phyloP scores from a whole-genome alignment of 1,284 basidiomycete genomes.

The Gomphus bonarii region DNA sequence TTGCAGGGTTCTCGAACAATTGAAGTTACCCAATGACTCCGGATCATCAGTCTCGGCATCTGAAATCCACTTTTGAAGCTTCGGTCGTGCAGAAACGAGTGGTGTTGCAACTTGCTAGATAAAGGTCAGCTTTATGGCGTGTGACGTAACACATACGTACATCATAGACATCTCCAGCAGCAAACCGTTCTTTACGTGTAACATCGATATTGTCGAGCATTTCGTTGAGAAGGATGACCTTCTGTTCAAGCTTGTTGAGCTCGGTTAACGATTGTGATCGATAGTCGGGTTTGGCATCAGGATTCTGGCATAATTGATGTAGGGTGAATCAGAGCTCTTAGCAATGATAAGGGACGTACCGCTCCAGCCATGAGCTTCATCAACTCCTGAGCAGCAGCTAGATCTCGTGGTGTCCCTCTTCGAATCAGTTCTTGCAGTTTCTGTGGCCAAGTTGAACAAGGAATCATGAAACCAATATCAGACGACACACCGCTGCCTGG shows the following conservation, averaged over 20 bases:
- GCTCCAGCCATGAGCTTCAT: conserved; percentile 97
- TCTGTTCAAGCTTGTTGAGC: conserved; percentile 89
- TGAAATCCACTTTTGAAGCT: conserved; percentile 97
- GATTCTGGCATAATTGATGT: conserved; percentile 43
- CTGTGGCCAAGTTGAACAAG: conserved; percentile 17
- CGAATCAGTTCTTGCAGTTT: conserved; percentile 98
- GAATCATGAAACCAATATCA: neutral
- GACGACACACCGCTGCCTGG: conserved; percentile 63
- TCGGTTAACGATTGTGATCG: conserved; percentile 82
- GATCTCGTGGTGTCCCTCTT: conserved; percentile 89
- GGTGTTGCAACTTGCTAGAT: conserved; percentile 82
- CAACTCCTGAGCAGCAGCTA: conserved; percentile 92
- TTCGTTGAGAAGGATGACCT: conserved; percentile 91
- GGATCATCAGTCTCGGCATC: conserved; percentile 77
- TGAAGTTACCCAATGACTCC: conserved; percentile 68
- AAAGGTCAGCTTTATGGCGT: neutral
- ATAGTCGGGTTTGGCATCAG: conserved; percentile 90
- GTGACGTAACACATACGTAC: conserved; percentile 26
- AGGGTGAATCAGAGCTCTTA: neutral
- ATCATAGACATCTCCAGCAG: conserved; percentile 90
- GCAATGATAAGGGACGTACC: conserved; percentile 22
- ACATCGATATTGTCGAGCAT: conserved; percentile 90
- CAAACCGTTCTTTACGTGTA: conserved; percentile 60
- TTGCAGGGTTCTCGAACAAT: neutral
- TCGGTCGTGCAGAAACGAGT: conserved; percentile 78